These are phyloP conservation scores for Arabidopsis arenosa DNA, from an alignment of 345 rosid species.

Conservation along the genomic window DNA sequence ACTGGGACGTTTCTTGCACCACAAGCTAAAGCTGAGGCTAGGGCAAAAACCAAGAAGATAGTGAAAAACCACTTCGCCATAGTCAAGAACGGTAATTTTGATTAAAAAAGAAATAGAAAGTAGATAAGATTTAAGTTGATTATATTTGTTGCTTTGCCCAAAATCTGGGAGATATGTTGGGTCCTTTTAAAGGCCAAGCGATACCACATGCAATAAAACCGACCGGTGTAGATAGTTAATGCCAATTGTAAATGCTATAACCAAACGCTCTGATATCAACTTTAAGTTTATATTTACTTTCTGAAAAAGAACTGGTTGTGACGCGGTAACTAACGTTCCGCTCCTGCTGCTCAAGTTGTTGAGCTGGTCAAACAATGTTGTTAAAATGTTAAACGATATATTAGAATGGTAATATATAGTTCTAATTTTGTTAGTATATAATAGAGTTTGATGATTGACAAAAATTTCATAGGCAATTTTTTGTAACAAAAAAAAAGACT, in stretches of 20 bases:
- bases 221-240: constrained; percentile 42
- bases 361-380: constrained; percentile 30
- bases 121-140: constrained; percentile 14
- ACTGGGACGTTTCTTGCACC: constrained; percentile 58
- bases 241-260: constrained; percentile 41
- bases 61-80: constrained; percentile 51
- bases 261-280: constrained; percentile 41
- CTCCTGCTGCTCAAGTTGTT: constrained; percentile 21
- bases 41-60: constrained; percentile 48
- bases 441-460: constrained; percentile 11
- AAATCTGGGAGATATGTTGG: constrained; percentile 39
- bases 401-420: background rate
- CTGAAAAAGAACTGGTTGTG: constrained; percentile 30
- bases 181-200: constrained; percentile 42
- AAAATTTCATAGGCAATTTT: background rate
- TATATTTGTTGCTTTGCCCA: constrained; percentile 22
- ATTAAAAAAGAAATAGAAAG: background rate
- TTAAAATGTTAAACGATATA: background rate
- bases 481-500: background rate
- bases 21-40: constrained; percentile 40
- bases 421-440: background rate
- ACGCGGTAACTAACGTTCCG: constrained; percentile 32
- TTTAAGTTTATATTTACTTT: constrained; percentile 40
- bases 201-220: constrained; percentile 8
- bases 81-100: constrained; percentile 19